phyloP scores from a whole-genome alignment of 2,329 filamentous ascomycete genomes.

The Metarhizium robertsii region DNA sequence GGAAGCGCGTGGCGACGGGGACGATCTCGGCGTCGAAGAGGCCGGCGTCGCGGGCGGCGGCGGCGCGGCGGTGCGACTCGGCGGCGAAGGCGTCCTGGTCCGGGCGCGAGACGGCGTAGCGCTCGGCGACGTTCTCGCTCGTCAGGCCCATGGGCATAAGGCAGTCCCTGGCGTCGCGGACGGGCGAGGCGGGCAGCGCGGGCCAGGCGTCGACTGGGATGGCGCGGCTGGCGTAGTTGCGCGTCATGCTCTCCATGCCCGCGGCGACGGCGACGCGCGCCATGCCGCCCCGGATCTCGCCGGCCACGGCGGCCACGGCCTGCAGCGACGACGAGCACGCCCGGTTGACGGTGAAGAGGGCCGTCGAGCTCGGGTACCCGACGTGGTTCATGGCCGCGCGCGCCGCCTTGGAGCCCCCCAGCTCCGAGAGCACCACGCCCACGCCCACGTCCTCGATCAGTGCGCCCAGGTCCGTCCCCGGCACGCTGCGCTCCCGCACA shows the following conservation, averaged over 20 bases:
- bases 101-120: constrained; percentile 62
- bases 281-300: constrained; percentile 64
- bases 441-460: constrained; percentile 72
- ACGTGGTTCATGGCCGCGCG: constrained; percentile 86
- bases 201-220: constrained; percentile 79
- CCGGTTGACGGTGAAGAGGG: constrained; percentile 80
- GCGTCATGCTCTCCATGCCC: constrained; percentile 94
- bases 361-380: constrained; percentile 62
- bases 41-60: constrained; percentile 58
- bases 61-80: constrained; percentile 63
- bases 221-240: constrained; percentile 78
- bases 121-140: constrained; percentile 73
- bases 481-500: constrained; percentile 14
- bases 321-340: constrained; percentile 75
- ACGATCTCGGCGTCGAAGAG: constrained; percentile 72
- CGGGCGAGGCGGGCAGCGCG: constrained; percentile 52
- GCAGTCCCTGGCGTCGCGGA: constrained; percentile 69
- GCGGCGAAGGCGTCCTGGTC: constrained; percentile 82
- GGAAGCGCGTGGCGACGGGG: constrained; percentile 62
- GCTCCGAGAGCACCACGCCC: constrained; percentile 82
- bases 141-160: constrained; percentile 93
- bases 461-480: constrained; percentile 53
- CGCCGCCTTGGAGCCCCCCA: constrained; percentile 82
- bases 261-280: constrained; percentile 71
- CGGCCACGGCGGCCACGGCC: constrained; percentile 64